A percentile compares a stretch with the other conserved stretches of the same genome.
Conservation (phyloP, 1,139 yeast genomes). For the Torulaspora pretoriensis region DNA sequence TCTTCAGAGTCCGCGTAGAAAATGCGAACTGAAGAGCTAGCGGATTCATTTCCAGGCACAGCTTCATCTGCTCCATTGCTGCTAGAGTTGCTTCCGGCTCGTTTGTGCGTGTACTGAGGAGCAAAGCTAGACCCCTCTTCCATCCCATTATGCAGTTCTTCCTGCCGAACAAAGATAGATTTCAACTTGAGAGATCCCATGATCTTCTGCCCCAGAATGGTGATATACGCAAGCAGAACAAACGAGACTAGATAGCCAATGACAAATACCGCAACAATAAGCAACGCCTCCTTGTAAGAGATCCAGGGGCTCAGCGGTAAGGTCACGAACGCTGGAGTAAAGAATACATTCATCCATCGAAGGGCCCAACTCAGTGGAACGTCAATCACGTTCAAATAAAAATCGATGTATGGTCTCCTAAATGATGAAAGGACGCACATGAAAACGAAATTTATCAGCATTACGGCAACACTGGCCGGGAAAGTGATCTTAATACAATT, state of each 20-base stretch:
- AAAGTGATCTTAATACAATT: constrained; percentile 50
- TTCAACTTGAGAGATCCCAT: constrained; percentile 27
- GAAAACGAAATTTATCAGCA: constrained; percentile 55
- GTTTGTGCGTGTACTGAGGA: constrained; percentile 3
- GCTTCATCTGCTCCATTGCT: constrained; percentile 3
- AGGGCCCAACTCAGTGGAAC: constrained; percentile 67
- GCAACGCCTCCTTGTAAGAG: constrained; percentile 61
- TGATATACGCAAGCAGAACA: constrained; percentile 46
- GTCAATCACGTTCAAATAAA: constrained; percentile 48
- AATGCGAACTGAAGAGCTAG: not conserved
- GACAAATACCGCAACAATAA: constrained; percentile 69
- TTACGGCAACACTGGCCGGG: constrained; percentile 73
- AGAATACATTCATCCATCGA: constrained; percentile 74
- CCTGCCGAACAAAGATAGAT: constrained; percentile 26
- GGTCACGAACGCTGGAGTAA: constrained; percentile 71
- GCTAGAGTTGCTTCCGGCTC: constrained; percentile 8
- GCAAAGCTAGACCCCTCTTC: constrained; percentile 22
- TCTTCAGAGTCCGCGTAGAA: constrained; percentile 4
- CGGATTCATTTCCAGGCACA: not conserved
- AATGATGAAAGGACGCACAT: constrained; percentile 38
- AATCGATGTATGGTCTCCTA: constrained; percentile 40
- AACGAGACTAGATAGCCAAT: constrained; percentile 57
- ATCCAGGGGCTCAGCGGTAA: constrained; percentile 64
- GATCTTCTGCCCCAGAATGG: constrained; percentile 41
- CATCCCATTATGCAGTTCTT: constrained; percentile 31